Base-by-base conservation (phyloP, 2,329 filamentous ascomycete species). In the Cadophora sp. region DNA sequence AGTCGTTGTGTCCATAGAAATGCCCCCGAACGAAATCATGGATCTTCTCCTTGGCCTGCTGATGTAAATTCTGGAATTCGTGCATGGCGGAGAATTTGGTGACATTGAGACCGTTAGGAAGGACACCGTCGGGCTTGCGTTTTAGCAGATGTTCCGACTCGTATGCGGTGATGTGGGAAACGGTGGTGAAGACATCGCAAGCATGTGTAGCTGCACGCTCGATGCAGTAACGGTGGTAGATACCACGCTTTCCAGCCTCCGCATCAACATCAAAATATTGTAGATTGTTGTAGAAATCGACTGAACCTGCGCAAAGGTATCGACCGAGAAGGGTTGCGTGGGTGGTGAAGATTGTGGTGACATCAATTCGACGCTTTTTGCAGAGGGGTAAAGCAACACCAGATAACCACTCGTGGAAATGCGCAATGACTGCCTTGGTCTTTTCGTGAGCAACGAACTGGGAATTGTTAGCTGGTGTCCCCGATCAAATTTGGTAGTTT, bases 201-300 rank as follows among this genome's bases (percentile, higher is more conserved):
- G 93, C 87, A 79, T 99, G 96, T 24, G 96, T 91, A 26, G 95
- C 93, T 58, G 93, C 95, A 72, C 96, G 91, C 83, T 99, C 96
- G 77, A 99, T 97, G 83, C 96, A 98, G 84, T 98, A 98, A 69
- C 96, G 86, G 83, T 99, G 96, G 83, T 98, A 99, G 79, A 99
- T 98, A 68, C 96, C 96, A 76, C 96, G 92, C 85, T 97, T 98
- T 70, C 96, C 96, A 22, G 96, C 96, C 81, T 99, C 96, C 6
- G 93, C 90, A 79, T 99, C 96, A 34, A 97, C 94, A 78, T 99
- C 95, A 78, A 99, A 98, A 83, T 90, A 92, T 80, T 98, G 95
- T 64, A 99, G 87, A 80, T 98, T 97, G 84, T 98, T 99, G 87
- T 99, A 99, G 79, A 99, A 98, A 79, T 99, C 96, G 71, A 98